Conservation (phyloP, 129 eudicot genomes). For the Flaveria sonorensis region DNA sequence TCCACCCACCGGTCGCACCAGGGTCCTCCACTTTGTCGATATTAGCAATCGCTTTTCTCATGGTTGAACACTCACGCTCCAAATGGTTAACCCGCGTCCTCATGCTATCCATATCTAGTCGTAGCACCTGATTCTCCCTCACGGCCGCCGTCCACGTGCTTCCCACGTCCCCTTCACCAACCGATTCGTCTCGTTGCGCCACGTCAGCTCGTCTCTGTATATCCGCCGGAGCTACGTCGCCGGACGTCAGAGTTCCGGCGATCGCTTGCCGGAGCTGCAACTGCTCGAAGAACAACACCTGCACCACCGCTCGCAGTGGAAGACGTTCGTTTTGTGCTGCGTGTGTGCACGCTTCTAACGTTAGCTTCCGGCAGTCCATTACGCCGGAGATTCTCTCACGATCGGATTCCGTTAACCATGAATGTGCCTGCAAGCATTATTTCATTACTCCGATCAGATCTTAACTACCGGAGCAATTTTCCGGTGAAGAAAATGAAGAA, state of each 20-base stretch:
- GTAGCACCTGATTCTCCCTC: conserved; percentile 86
- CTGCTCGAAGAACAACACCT: conserved; percentile 93
- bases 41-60: conserved; percentile 76
- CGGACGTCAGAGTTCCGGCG: conserved; percentile 61
- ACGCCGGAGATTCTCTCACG: conserved; percentile 76
- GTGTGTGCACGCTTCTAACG: conserved; percentile 96
- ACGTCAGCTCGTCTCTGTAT: neutral
- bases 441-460: neutral
- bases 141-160: conserved; percentile 63
- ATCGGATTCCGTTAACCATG: conserved; percentile 72
- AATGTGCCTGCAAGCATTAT: conserved; percentile 67
- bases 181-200: conserved; percentile 36
- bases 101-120: conserved; percentile 92
- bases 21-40: conserved; percentile 54
- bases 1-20: conserved; percentile 42
- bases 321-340: conserved; percentile 99
- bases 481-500: neutral
- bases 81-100: conserved; percentile 78
- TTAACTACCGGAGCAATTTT: too few species aligned
- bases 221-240: conserved; percentile 31
- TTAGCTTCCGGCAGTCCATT: conserved; percentile 88
- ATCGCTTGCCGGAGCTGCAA: conserved; percentile 99
- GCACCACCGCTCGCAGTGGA: conserved; percentile 85
- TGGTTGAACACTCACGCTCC: conserved; percentile 87
- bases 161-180: conserved; percentile 24